These are phyloP conservation scores for Trichoderma virens DNA, from an alignment of 495 filamentous ascomycete species.

Conservation along the genomic window DNA sequence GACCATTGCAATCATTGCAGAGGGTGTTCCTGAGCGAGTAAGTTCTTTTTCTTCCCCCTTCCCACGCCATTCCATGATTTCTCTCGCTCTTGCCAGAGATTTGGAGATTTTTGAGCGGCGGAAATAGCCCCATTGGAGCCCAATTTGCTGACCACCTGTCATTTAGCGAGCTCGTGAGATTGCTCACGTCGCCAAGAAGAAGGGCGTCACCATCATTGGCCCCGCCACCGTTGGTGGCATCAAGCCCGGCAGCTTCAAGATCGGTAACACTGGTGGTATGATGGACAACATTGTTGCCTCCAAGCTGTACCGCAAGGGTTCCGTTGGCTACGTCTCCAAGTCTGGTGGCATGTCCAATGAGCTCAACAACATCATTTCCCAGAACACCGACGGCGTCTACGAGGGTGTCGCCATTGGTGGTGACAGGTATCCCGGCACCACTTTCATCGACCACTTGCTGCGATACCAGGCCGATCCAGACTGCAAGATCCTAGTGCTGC, in stretches of 20 bases:
- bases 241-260: slow-evolving; percentile 98
- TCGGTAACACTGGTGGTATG: slow-evolving; percentile 99
- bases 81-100: too few species aligned
- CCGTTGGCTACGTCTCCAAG: slow-evolving; percentile 98
- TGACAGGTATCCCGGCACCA: slow-evolving; percentile 97
- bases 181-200: slow-evolving; percentile 87
- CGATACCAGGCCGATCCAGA: slow-evolving; percentile 91
- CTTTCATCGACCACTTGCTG: slow-evolving; percentile 96
- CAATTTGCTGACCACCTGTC: slow-evolving; percentile 14
- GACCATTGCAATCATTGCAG: slow-evolving; percentile 97
- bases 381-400: slow-evolving; percentile 93
- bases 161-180: slow-evolving; percentile 90
- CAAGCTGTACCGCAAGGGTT: slow-evolving; percentile 98
- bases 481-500: slow-evolving; percentile 91
- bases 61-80: not conserved
- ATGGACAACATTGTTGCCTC: slow-evolving; percentile 99
- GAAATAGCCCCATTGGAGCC: not conserved
- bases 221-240: slow-evolving; percentile 98
- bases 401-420: slow-evolving; percentile 99
- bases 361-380: slow-evolving; percentile 97
- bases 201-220: slow-evolving; percentile 98
- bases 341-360: slow-evolving; percentile 99
- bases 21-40: slow-evolving; percentile 97
- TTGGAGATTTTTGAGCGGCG: too few species aligned
- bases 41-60: slow-evolving; percentile 25